phyloP scores from a whole-genome alignment of 1,139 yeast genomes.

The Eremothecium sinecaudum region DNA sequence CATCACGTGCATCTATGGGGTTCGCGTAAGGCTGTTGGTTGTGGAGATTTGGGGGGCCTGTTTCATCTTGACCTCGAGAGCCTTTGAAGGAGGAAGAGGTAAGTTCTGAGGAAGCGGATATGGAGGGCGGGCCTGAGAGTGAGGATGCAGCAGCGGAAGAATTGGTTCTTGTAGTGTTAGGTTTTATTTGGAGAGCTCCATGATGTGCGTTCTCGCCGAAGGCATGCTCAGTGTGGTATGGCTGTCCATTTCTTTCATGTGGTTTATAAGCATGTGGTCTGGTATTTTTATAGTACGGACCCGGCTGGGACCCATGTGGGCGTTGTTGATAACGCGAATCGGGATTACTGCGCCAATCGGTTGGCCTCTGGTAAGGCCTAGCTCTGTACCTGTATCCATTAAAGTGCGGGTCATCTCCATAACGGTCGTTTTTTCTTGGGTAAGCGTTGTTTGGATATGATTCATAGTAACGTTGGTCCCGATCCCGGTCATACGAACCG shows the following conservation, averaged over 20 bases:
- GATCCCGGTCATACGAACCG: background rate
- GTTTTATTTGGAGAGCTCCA: no score
- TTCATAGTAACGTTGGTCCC: background rate
- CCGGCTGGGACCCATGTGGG: background rate
- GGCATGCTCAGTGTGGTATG: constrained; percentile 1
- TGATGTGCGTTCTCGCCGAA: no score
- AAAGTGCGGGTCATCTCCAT: constrained; percentile 4
- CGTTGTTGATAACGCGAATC: constrained; percentile 2
- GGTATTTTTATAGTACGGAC: background rate
- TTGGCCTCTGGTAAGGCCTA: constrained; percentile 1
- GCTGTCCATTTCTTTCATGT: constrained; percentile 1
- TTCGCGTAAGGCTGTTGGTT: no score
- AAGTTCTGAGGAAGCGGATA: no score
- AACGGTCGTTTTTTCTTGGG: constrained; percentile 1
- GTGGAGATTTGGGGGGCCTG: no score
- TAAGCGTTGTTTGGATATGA: constrained; percentile 1
- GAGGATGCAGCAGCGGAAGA: no score
- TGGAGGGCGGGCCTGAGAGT: no score
- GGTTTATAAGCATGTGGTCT: constrained; percentile 1
- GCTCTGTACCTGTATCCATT: constrained; percentile 3
- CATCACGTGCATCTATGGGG: no score
- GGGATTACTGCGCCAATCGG: constrained; percentile 1
- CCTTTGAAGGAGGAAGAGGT: no score
- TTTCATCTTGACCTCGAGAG: no score
- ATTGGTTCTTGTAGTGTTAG: no score